Evolutionary conservation across 441 rosid species (phyloP).

Genomic region (Corymbia calophylla): DNA sequence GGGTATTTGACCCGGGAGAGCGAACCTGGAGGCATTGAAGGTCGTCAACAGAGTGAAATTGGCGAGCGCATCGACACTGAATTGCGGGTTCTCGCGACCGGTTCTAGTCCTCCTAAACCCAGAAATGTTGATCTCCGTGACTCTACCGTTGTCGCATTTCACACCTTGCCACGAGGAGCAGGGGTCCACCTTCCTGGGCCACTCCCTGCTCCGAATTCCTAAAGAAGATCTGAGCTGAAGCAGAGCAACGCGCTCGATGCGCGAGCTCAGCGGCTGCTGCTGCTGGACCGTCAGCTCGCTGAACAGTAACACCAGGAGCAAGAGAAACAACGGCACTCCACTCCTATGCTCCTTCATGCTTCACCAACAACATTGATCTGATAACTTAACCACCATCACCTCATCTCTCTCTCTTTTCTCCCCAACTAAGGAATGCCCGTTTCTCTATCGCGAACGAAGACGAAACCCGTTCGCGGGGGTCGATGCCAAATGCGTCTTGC

Average conservation of each 20-base stretch:
- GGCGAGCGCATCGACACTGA: constrained; percentile 8
- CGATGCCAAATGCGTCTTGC: background rate
- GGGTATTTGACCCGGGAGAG: constrained; percentile 10
- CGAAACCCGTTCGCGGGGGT: background rate
- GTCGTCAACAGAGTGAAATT: constrained; percentile 6
- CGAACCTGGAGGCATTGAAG: constrained; percentile 11
- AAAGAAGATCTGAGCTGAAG: constrained; percentile 8
- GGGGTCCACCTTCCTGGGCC: constrained; percentile 13
- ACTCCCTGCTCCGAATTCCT: constrained; percentile 15
- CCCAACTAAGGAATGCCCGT: background rate
- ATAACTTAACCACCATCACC: background rate
- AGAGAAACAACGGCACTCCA: background rate
- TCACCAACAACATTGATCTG: constrained; percentile 1
- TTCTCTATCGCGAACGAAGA: background rate
- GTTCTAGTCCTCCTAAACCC: constrained; percentile 11
- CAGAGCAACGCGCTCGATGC: background rate
- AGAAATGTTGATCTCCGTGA: constrained; percentile 4
- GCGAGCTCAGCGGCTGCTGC: constrained; percentile 4
- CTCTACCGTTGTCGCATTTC: constrained; percentile 3
- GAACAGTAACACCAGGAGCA: background rate
- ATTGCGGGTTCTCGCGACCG: constrained; percentile 3
- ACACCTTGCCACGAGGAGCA: constrained; percentile 12
- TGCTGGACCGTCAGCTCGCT: background rate
- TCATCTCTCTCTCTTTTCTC: background rate
- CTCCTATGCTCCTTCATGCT: background rate